These are phyloP conservation scores for Xylaria curta DNA, from an alignment of 495 filamentous ascomycete species.

Conservation along the genomic window DNA sequence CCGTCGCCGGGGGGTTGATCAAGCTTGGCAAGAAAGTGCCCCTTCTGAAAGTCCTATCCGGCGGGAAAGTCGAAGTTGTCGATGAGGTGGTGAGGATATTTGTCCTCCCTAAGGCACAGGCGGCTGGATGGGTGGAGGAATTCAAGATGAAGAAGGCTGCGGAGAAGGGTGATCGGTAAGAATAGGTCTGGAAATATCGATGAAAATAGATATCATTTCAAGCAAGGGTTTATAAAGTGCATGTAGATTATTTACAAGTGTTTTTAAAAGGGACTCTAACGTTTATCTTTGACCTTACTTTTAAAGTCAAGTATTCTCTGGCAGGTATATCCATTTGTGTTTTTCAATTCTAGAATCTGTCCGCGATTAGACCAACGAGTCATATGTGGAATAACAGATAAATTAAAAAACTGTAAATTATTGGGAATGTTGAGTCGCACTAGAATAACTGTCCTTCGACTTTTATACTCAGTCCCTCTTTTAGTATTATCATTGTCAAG, in stretches of 20 bases:
- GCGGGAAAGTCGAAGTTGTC: conserved; percentile 82
- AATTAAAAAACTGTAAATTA: no score
- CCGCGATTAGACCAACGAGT: no score
- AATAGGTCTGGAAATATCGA: neutral
- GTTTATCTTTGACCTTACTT: neutral
- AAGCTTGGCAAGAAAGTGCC: conserved; percentile 88
- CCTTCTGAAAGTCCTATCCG: conserved; percentile 73
- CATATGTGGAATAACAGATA: no score
- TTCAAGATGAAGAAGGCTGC: conserved; percentile 74
- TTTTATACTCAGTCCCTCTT: no score
- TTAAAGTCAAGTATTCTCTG: neutral
- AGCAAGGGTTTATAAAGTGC: neutral
- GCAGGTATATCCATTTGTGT: neutral
- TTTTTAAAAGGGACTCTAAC: neutral
- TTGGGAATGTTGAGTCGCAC: no score
- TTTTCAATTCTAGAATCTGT: neutral
- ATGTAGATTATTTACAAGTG: neutral
- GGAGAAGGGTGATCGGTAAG: conserved; percentile 34
- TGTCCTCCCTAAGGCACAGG: conserved; percentile 74
- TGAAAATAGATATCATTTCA: neutral
- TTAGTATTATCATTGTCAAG: no score
- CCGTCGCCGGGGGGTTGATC: conserved; percentile 75
- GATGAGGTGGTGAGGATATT: conserved; percentile 84
- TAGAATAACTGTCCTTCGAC: no score
- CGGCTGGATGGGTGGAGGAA: conserved; percentile 76